Evolutionary conservation across 495 filamentous ascomycete species (phyloP).

Genomic region (Friedmanniomyces simplex): DNA sequence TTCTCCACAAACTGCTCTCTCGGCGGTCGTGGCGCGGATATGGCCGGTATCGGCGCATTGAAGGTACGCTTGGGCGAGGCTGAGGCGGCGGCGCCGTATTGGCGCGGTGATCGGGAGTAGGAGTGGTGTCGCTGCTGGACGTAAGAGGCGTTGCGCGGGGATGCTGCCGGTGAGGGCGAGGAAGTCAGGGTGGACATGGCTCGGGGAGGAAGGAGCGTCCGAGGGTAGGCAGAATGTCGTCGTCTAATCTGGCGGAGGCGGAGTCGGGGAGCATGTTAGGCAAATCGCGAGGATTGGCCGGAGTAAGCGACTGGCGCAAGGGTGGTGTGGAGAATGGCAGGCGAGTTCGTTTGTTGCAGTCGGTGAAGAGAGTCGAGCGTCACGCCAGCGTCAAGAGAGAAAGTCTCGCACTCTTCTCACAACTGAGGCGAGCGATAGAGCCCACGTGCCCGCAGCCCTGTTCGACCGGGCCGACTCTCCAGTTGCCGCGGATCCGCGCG

Average conservation of each 20-base stretch:
- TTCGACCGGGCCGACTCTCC: too few relatives aligned
- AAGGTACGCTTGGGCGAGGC: slow-evolving; percentile 9
- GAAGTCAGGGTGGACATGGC: slow-evolving; percentile 15
- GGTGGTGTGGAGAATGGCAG: neutral
- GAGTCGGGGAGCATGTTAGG: neutral
- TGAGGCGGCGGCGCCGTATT: neutral
- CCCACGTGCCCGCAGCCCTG: too few relatives aligned
- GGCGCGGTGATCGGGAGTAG: neutral
- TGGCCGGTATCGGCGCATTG: slow-evolving; percentile 8
- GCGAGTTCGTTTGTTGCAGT: neutral
- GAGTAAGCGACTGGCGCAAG: neutral
- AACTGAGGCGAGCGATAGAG: too few relatives aligned
- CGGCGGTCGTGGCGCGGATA: neutral
- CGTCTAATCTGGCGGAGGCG: neutral
- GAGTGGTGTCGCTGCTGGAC: slow-evolving; percentile 5
- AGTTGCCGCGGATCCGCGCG: too few relatives aligned
- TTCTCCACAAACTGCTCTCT: neutral
- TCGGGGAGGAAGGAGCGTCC: neutral
- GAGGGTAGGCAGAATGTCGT: neutral
- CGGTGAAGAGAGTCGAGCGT: too few relatives aligned
- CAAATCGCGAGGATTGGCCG: neutral
- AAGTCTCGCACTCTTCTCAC: too few relatives aligned
- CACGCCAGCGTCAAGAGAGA: too few relatives aligned
- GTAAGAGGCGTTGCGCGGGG: slow-evolving; percentile 13
- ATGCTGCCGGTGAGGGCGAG: slow-evolving; percentile 15